Evolutionary conservation across 164 flowering plant species (phyloP).

Genomic region (grape (Vitis vinifera)): ASM3070453v1 NC_081809.1:26056001-26056500

Average conservation of each 20-base stretch:
- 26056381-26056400: too few species aligned
- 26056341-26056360: not conserved
- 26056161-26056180: conserved; percentile 53
- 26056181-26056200: conserved; percentile 79
- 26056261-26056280: not conserved
- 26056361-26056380: not conserved
- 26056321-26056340: not conserved
- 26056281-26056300: conserved; percentile 1
- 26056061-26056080: conserved; percentile 78
- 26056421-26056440: too few species aligned
- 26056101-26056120: conserved; percentile 75
- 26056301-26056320: not conserved
- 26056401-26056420: too few species aligned
- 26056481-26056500: not conserved
- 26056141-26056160: conserved; percentile 74
- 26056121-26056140: conserved; percentile 74
- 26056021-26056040: not conserved
- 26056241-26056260: conserved; percentile 74
- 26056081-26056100: conserved; percentile 86
- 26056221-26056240: conserved; percentile 87
- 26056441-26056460: too few species aligned
- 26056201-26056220: conserved; percentile 80
- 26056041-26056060: conserved; percentile 42
- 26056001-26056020: not conserved
- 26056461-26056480: too few species aligned